Base-by-base conservation (phyloP, 2,329 filamentous ascomycete species). In the Exophiala lecanii-corni region DNA sequence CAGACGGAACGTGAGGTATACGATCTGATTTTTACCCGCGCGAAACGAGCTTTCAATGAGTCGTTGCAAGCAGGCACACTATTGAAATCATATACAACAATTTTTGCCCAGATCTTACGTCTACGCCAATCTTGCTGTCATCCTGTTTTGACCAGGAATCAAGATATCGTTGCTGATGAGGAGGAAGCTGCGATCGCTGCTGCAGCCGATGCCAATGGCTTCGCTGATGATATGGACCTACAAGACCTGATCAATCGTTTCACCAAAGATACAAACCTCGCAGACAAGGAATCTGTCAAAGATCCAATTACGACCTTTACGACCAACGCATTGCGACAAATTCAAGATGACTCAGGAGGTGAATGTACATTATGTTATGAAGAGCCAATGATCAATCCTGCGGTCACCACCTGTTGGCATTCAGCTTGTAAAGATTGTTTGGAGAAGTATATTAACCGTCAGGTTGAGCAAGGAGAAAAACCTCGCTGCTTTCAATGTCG, bases 341-440 rank as follows among this genome's bases (percentile, higher is more conserved):
- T 98, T 36, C 86, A 94, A 53, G 86, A 86, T 41, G 91, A 97
- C 58, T 82, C 86, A 0, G 79, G 84, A 46, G 84, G 84, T 48
- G 92, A 98, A 67, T 98, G 92, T 57, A 91, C 92, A 0, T 86
- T 98, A 39, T 98, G 92, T 65, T 81, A 86, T 3, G 91, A 97
- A 62, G 92, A 97, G 62, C 89, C 89, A 3, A 97, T 97, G 89
- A 78, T 87, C 30, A 85, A 96, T 41, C 91, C 94, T 59, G 84
- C 86, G 0, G 92, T 98, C 1, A 97, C 92, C 0, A 87, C 88
- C 0, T 98, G 92, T 66, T 98, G 92, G 89, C 92, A 98, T 64
- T 94, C 87, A 23, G 89, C 92, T 1, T 98, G 92, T 70, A 95
- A 92, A 65, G 84, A 86, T 50, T 98, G 92, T 57, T 69, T 97